A percentile compares a stretch with the other conserved stretches of the same genome.
Conservation (phyloP, 306 rosid species). For the Oemleria cerasiformis region DNA sequence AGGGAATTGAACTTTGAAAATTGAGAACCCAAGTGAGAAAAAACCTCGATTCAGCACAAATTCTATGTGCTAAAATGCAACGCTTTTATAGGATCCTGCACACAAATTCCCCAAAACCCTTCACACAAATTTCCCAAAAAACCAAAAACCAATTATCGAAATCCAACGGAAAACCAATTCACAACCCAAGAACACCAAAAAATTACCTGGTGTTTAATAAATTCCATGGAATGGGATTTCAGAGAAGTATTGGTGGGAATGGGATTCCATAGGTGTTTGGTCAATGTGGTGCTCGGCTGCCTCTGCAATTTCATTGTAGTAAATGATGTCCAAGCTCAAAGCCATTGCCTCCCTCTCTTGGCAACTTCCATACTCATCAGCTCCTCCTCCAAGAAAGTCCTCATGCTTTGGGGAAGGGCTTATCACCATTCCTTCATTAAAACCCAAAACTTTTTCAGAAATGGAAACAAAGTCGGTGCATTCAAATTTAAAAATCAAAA, state of each 20-base stretch:
- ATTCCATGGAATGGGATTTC: conserved; percentile 43
- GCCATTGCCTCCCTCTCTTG: conserved; percentile 82
- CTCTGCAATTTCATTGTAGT: conserved; percentile 45
- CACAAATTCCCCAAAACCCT: no score
- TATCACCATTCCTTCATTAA: conserved; percentile 49
- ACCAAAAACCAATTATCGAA: no score
- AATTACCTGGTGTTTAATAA: conserved; percentile 50
- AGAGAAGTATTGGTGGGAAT: conserved; percentile 50
- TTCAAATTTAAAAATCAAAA: not conserved
- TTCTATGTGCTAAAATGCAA: no score
- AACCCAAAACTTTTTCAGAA: not conserved
- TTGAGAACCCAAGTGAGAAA: no score
- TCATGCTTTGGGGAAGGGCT: conserved; percentile 82
- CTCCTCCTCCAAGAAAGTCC: conserved; percentile 84
- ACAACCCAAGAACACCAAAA: no score
- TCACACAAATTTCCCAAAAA: no score
- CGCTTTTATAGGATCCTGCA: no score
- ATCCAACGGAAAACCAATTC: no score
- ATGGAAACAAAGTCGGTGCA: no score
- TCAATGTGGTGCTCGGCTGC: conserved; percentile 32
- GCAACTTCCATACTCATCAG: conserved; percentile 48
- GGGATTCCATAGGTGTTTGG: no score
- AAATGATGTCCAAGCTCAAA: conserved; percentile 75
- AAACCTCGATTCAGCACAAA: no score
- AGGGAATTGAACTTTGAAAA: no score